Evolutionary conservation across 2,329 filamentous ascomycete genomes (phyloP).

Genomic region (Annulohypoxylon truncatum): DNA sequence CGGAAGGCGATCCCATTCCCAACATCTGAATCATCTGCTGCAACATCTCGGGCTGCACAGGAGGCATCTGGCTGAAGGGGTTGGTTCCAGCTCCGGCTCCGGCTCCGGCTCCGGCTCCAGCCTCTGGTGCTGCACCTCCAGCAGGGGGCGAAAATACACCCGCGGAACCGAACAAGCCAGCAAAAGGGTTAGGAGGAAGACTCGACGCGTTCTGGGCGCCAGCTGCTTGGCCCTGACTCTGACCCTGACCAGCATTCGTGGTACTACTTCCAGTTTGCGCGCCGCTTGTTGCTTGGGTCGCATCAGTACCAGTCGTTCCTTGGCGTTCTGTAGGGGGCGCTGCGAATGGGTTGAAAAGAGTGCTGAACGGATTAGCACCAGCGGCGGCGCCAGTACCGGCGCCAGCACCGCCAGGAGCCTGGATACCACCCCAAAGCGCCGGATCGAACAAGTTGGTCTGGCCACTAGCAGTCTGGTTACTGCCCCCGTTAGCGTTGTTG

Average conservation of each 20-base stretch:
- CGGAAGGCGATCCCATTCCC: constrained; percentile 54
- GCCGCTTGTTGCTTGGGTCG: constrained; percentile 44
- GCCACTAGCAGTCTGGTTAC: constrained; percentile 48
- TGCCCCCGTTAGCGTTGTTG: constrained; percentile 45
- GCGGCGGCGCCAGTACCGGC: constrained; percentile 17
- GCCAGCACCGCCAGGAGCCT: constrained; percentile 46
- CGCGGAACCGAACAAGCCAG: constrained; percentile 64
- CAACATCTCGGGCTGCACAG: constrained; percentile 66
- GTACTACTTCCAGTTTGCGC: constrained; percentile 47
- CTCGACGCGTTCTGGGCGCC: constrained; percentile 46
- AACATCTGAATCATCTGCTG: constrained; percentile 66
- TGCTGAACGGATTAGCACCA: constrained; percentile 53
- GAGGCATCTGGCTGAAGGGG: constrained; percentile 55
- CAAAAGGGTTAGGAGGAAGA: constrained; percentile 73
- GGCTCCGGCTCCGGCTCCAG: constrained; percentile 36
- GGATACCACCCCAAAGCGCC: constrained; percentile 49
- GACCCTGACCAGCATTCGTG: constrained; percentile 45
- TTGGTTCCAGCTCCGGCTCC: constrained; percentile 50
- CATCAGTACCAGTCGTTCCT: constrained; percentile 45
- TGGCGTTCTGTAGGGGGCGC: constrained; percentile 27
- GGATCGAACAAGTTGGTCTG: constrained; percentile 60
- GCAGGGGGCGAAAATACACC: constrained; percentile 51
- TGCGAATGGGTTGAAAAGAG: constrained; percentile 58
- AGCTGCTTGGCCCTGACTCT: constrained; percentile 44
- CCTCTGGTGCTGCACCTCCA: constrained; percentile 43